Evolutionary conservation across 257 asterid species (phyloP), one percentile per base, ranked within the genome.

Genomic region (Solanum rostratum): DNA sequence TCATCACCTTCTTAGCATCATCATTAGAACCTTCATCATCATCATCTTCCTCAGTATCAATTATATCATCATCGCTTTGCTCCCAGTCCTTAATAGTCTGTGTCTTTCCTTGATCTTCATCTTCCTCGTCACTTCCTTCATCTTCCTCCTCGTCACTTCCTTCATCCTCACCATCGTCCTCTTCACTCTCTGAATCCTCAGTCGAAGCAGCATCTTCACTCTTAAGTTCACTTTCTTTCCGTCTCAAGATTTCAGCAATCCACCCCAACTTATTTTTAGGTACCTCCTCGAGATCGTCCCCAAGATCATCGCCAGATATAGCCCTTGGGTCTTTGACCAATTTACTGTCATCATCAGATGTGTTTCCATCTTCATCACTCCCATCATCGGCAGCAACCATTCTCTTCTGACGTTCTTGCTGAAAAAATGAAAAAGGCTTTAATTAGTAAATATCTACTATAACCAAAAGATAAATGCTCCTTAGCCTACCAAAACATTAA

Each of bases 241-340:
- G 89, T 83, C 71, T 84, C 83, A 94, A 87, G 62, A 93, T 79
- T 82, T 89, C 90, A 55, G 87, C 92, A 81, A 96, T 91, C 97
- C 95, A 95, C 27, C 87, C 89, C 91, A 86, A 86, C 90, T 91
- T 93, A 84, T 85, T 53, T 83, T 29, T 88, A 76, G 88, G 84
- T 49, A 59, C 85, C 88, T 89, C 94, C 85, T 85, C 86, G 43
- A 92, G 87, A 89, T 98, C 92, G 82, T 95, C 98, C 49, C 97
- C 98, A 69, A 95, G 98, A 88, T 96, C 99, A 89, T 96, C 99
- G 62, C 98, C 98, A 85, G 99, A 96, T 85, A 95, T 68, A 79
- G 91, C 90, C 78, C 50, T 91, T 50, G 18, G 88, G 24, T 33
- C 87, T 84, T 88, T 91, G 12, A 81, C 73, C 54, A 91, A 84